Base-by-base conservation (phyloP, 2,329 filamentous ascomycete species). In the Elsinoe necatrix region DNA sequence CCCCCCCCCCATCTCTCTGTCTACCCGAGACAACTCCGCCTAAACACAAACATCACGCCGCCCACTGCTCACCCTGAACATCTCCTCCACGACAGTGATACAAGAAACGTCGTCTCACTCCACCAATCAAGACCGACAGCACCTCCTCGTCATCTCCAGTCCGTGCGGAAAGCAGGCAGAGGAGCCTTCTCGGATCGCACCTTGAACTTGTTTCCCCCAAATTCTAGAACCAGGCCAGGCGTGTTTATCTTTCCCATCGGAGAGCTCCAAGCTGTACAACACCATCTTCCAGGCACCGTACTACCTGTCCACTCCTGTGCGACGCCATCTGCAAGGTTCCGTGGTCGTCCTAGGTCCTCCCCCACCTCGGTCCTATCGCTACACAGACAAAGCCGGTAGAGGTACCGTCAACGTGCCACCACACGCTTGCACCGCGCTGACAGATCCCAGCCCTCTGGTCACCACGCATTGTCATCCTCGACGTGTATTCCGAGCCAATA, bases 371-470 rank as follows among this genome's bases (percentile, higher is more conserved):
- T 23, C 31, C 29, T 37, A n/a, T 35, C 48, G 48, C 48, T 29
- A 52, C 48, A 52, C 48, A 52, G 29, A 52, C 48, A 29, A 39
- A 29, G 48, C 48, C 48, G 48, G 48, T 52, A 52, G 25, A 52
- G 29, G 48, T 52, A 52, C 48, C 21, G 52, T 29, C 35, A 42
- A 55, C 52, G 37, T 55, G 37, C 37, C 35, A 55, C 52, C 21
- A 55, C 54, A 27, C 54, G 41, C 27, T 16, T 48, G 18, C 42
- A 18, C 41, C 35, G 41, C 35, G 54, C 54, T 45, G 29, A 37
- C 29, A 37, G 29, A 29, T 47, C 31, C 54, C 54, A 56, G 37
- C 41, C 54, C 27, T 41, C 54, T 56, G 39, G 39, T 25, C 41
- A 34, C 41, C 41, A 31, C 54, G 25, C 18, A 47, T 56, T 48